Evolutionary conservation across 495 filamentous ascomycete genomes (phyloP), one percentile per base, ranked within the genome.

Genomic region (Wilcoxina mikolae): DNA sequence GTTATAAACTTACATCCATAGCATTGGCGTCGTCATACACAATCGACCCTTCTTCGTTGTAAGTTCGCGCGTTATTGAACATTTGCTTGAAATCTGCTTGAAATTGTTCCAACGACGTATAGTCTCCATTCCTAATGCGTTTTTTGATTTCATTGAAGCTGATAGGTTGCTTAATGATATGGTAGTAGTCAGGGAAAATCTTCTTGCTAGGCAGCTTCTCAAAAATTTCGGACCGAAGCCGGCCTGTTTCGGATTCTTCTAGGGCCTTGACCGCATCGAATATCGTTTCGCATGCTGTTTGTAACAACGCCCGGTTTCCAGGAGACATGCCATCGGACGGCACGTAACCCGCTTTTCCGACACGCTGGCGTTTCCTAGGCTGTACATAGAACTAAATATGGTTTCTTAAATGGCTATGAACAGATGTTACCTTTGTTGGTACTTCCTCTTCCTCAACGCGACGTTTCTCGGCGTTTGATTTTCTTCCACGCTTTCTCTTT

Each of bases 51-150:
- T 95, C 91, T 68, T 98, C 91, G 68, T 98, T 98, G 70, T 91
- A 98, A 4, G 82, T 89, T 63, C 85, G 74, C 56, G 90, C 94
- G 71, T 98, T 98, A 61, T 76, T 78, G 67, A 88, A 90, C 61
- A 98, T 77, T 53, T 85, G 71, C 43, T 79, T 77, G 55, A 98
- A 79, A 64, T 98, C 91, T 26, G 77, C 77, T 29, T 80, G 73
- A 76, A 96, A 85, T 57, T 85, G 84, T 57, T 72, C 79, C 53
- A 95, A 68, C 63, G 74, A 83, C 58, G 79, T 79, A 67, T 96
- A 98, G 58, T 95, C 85, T 56, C 89, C 83, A 58, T 83, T 86
- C 72, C 94, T 94, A 68, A 98, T 93, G 72, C 85, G 88, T 67
- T 82, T 87, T 68, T 82, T 78, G 62, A 98, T 94, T 69, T 84